Percentiles rank a stretch among this genome's conserved stretches.
Evolutionary conservation across 1,284 basidiomycete genomes (phyloP).

Genomic region (Trichosporon asahii): DNA sequence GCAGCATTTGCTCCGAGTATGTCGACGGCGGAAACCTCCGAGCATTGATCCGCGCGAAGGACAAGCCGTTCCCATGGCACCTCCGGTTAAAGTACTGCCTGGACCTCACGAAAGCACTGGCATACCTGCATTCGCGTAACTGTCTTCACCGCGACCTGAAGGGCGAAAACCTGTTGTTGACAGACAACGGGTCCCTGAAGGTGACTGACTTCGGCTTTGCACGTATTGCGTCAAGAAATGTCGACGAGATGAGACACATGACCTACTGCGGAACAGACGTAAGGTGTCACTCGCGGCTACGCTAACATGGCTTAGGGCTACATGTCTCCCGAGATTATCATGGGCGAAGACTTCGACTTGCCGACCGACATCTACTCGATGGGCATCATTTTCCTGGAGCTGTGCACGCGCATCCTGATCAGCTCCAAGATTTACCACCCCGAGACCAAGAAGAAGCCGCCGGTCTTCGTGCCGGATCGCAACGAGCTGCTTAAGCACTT

Average conservation of each 20-base stretch:
- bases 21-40: slow-evolving; percentile 72
- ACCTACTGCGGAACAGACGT: slow-evolving; percentile 98
- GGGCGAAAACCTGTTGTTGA: slow-evolving; percentile 94
- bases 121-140: slow-evolving; percentile 85
- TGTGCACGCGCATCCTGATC: slow-evolving; percentile 76
- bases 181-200: slow-evolving; percentile 87
- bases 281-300: slow-evolving; percentile 34
- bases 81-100: slow-evolving; percentile 89
- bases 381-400: slow-evolving; percentile 92
- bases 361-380: slow-evolving; percentile 92
- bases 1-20: slow-evolving; percentile 75
- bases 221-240: slow-evolving; percentile 78
- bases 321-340: slow-evolving; percentile 78
- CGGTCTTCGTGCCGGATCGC: slow-evolving; percentile 71
- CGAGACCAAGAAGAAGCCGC: slow-evolving; percentile 54
- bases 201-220: slow-evolving; percentile 92
- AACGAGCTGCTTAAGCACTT: slow-evolving; percentile 60
- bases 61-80: slow-evolving; percentile 72
- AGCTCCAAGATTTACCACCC: slow-evolving; percentile 73
- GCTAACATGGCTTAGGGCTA: slow-evolving; percentile 36
- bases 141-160: slow-evolving; percentile 76
- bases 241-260: slow-evolving; percentile 82
- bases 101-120: slow-evolving; percentile 88
- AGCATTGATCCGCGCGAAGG: slow-evolving; percentile 73
- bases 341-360: slow-evolving; percentile 85